Base-by-base conservation (phyloP, 306 rosid genomes). In the Macrotyloma uniflorum region DNA sequence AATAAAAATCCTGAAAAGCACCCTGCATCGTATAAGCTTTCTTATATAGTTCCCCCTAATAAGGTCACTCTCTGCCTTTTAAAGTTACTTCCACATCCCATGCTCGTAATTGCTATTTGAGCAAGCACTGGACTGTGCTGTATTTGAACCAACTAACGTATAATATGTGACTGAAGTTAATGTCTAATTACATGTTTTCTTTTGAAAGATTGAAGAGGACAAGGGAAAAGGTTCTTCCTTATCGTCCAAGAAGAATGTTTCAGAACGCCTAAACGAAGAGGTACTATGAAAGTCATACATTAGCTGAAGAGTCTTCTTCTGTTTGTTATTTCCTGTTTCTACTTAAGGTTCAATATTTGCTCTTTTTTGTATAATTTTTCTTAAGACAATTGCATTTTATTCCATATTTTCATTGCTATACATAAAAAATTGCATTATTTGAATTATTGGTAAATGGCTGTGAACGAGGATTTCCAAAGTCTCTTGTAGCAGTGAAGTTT, bases 221-320 rank as follows among this genome's bases (percentile, higher is more conserved):
- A 95, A 93, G 88, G 90, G 87, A 63, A 93, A 95, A 90, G 77
- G 83, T 79, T 86, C 93, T 67, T 75, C 93, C 65, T 65, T 79
- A 43, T 62, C 93, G 58, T 76, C 77, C 71, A 87, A 85, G 63
- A 95, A 88, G 89, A 63, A 87, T 30, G 84, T 93, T 58, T 85
- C 93, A 67, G 98, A 95, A 72, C 96, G 93, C 40, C 69, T 95
- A 80, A 84, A 91, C 77, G 98, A 92, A 80, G 98, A 95, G 98
- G 98, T 95, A 53, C 6, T 53, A 70, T 23, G 83, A n/a, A 40
- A 38, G 55, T 47, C 70, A 66, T 51, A 50, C 55, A 68, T 74
- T 32, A 61, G 49, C 28, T 24, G 26, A 45, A 53, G 51, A 15
- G 23, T 13, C 22, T 77, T 45, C 32, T 53, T 64, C 22, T 45